phyloP scores from a whole-genome alignment of 192 early-diverging fungal species.

The Coemansia sp. region DNA sequence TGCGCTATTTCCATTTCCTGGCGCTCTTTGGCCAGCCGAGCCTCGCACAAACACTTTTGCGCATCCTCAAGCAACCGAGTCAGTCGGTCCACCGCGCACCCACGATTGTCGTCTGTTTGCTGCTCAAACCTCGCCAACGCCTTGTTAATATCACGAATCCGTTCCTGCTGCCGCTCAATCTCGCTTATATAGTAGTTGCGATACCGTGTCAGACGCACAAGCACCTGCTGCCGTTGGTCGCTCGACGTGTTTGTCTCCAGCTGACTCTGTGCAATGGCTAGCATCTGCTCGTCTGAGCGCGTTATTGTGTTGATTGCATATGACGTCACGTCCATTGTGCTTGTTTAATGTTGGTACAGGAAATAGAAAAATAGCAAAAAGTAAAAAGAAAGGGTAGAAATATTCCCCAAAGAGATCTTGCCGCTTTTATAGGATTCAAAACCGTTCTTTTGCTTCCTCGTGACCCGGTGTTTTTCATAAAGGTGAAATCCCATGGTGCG shows the following conservation, averaged over 20 bases:
- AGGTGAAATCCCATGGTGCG: too few species aligned
- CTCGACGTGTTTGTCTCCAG: neutral
- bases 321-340: neutral
- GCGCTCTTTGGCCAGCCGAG: constrained; percentile 29
- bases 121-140: constrained; percentile 17
- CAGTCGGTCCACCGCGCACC: constrained; percentile 21
- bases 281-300: constrained; percentile 3
- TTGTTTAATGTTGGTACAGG: neutral
- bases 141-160: constrained; percentile 31
- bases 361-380: neutral
- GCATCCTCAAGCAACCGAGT: constrained; percentile 25
- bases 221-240: constrained; percentile 18
- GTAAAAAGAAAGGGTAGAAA: neutral
- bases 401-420: neutral
- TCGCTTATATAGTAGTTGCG: constrained; percentile 35
- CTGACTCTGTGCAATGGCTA: neutral
- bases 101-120: neutral
- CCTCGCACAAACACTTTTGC: constrained; percentile 27
- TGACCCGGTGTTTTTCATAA: too few species aligned
- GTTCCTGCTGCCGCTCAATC: constrained; percentile 29
- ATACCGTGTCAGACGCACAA: constrained; percentile 27
- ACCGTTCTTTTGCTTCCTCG: too few species aligned
- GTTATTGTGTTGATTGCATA: neutral
- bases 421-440: too few species aligned
- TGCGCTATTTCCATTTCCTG: constrained; percentile 33